phyloP scores from a whole-genome alignment of 768 basidiomycete genomes.

The Mycena rebaudengoi region DNA sequence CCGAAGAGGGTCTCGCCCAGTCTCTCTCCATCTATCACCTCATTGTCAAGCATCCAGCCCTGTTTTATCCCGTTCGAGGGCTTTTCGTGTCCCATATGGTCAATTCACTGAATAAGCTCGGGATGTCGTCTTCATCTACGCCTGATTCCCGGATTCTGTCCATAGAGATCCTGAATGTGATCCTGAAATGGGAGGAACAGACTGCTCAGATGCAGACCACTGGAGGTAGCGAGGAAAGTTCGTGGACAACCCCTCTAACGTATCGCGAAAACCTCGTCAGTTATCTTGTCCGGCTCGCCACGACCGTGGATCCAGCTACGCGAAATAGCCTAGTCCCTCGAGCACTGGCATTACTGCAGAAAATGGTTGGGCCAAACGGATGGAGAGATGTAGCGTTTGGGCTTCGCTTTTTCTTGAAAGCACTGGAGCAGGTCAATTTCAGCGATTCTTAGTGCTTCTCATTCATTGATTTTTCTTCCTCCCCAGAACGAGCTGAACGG shows the following conservation, averaged over 20 bases:
- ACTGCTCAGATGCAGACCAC: conserved; percentile 44
- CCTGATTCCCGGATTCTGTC: conserved; percentile 86
- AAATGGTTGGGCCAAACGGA: conserved; percentile 82
- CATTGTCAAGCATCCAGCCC: conserved; percentile 87
- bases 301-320: conserved; percentile 65
- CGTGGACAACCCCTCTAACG: conserved; percentile 80
- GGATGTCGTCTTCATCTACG: conserved; percentile 75
- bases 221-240: conserved; percentile 30
- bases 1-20: conserved; percentile 85
- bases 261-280: conserved; percentile 93
- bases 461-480: conserved; percentile 15
- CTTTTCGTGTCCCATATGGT: conserved; percentile 95
- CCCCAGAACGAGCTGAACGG: conserved; percentile 77
- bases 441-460: conserved; percentile 4
- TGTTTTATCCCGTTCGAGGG: conserved; percentile 93
- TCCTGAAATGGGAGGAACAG: conserved; percentile 93
- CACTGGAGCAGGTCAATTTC: conserved; percentile 76
- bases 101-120: conserved; percentile 86
- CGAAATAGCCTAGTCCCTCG: conserved; percentile 63
- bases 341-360: conserved; percentile 72
- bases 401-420: conserved; percentile 86
- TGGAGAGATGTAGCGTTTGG: conserved; percentile 95
- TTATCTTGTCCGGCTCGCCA: conserved; percentile 92
- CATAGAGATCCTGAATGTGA: conserved; percentile 90
- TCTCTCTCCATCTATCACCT: conserved; percentile 88